These are phyloP conservation scores for Chrysanthemum seticuspe DNA, from an alignment of 129 eudicot species.

Conservation along the genomic window DNA sequence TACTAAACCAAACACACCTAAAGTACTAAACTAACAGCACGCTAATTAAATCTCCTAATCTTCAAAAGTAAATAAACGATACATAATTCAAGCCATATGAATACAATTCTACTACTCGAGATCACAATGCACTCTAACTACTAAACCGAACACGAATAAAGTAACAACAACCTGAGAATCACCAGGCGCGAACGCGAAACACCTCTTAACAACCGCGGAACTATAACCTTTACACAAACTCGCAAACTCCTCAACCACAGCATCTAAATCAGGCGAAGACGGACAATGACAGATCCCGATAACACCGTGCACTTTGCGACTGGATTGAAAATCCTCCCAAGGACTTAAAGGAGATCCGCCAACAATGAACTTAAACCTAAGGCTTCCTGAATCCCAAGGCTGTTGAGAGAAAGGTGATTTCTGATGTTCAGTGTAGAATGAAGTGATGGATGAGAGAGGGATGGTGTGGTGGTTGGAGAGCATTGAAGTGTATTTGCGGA, in stretches of 20 bases:
- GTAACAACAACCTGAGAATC: constrained; percentile 61
- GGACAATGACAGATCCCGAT: constrained; percentile 89
- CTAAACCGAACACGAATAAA: too few species aligned
- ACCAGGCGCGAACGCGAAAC: constrained; percentile 87
- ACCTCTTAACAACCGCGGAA: constrained; percentile 70
- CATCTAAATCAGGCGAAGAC: constrained; percentile 69
- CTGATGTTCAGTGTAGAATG: constrained; percentile 93
- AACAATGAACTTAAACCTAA: constrained; percentile 73
- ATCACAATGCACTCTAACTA: too few species aligned
- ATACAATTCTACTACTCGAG: too few species aligned
- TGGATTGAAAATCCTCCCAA: constrained; percentile 96
- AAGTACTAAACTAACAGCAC: too few species aligned
- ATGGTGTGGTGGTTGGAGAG: constrained; percentile 65
- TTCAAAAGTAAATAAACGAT: too few species aligned
- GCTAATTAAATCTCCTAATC: too few species aligned
- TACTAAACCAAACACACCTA: too few species aligned
- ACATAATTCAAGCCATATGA: too few species aligned
- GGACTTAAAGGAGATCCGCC: constrained; percentile 86
- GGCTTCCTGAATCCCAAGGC: constrained; percentile 86
- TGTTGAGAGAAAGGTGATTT: constrained; percentile 81
- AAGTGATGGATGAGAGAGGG: constrained; percentile 69
- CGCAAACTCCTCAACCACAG: constrained; percentile 42
- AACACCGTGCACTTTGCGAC: constrained; percentile 71
- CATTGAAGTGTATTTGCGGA: constrained; percentile 80
- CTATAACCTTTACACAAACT: constrained; percentile 55